Base-by-base conservation (phyloP, 192 early-diverging fungal species). In the Backusella psychrophila region DNA sequence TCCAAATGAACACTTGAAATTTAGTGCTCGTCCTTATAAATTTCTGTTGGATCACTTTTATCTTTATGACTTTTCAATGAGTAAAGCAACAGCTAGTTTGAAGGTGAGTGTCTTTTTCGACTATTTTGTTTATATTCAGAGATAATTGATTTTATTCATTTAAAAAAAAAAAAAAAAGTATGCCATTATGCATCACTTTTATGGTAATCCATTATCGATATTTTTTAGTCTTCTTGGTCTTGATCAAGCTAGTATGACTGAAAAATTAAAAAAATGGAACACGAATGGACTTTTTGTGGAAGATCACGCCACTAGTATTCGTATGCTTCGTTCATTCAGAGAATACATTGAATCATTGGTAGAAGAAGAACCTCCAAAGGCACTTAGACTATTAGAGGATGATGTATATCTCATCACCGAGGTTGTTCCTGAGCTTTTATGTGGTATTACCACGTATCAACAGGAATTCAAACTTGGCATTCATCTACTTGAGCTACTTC, bases 151-250 rank as follows among this genome's bases (percentile, higher is more conserved):
- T n/a, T 49, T 49, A 0, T n/a, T 49, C 6, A 6, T 19, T 2
- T 2, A 7, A 7, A n/a, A n/a, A 42, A n/a, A 31, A 46, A 12
- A 3, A 52, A 39, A 39, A 33, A 82, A 97, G 89, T 97, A 93
- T 80, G 89, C 93, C 0, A 77, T 92, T 17, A 95, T 96, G 94
- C 92, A 94, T 75, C 91, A 95, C 77, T 98, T 88, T 75, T 97
- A 93, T 74, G 86, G 90, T 0, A 95, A 95, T 77, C 94, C 96
- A 3, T 88, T 97, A 65, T 94, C 92, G 76, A 71, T 72, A 14
- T 80, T 83, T 36, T 73, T 79, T 17, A 33, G 52, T 26, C 39
- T 76, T 14, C 46, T 74, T 39, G 53, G 19, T 11, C 35, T 14
- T 38, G 44, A 56, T 52, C 7, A 44, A 31, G 4, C 38, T 33